phyloP scores from a whole-genome alignment of 176 grass and related monocot species.

The Avena eriantha region DNA sequence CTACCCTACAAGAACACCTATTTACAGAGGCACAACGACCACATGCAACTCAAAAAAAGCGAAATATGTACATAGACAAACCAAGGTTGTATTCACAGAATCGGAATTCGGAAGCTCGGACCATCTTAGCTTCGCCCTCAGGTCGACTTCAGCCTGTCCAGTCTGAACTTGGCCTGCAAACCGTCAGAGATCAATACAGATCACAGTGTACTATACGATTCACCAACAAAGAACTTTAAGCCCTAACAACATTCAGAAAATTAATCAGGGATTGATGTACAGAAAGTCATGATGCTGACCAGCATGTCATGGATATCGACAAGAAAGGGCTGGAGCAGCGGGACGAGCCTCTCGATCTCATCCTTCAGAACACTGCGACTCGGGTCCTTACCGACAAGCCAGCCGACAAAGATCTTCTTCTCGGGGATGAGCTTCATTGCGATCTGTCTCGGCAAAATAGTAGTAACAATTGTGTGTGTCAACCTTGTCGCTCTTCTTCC shows the following conservation, averaged over 20 bases:
- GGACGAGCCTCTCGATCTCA: conserved; percentile 50
- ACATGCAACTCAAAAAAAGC: neutral
- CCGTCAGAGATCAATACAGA: conserved; percentile 3
- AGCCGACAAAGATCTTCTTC: conserved; percentile 50
- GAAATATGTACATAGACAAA: conserved; percentile 22
- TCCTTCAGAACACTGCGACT: conserved; percentile 37
- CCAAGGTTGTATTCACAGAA: conserved; percentile 34
- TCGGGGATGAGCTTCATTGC: conserved; percentile 84
- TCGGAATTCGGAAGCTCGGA: neutral
- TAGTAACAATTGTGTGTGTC: neutral
- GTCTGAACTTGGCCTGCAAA: conserved; percentile 66
- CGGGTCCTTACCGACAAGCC: conserved; percentile 51
- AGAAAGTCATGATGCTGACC: conserved; percentile 49
- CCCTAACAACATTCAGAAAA: neutral
- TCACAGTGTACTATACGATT: neutral
- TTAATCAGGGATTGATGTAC: neutral
- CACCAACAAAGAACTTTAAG: neutral
- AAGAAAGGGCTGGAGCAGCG: conserved; percentile 65
- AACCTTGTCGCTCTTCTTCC: neutral
- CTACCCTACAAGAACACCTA: conserved; percentile 11
- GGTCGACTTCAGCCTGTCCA: conserved; percentile 83
- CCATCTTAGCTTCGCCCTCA: conserved; percentile 39
- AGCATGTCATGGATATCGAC: conserved; percentile 64
- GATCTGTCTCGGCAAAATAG: conserved; percentile 50
- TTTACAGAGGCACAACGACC: neutral